Percentiles rank a stretch among this genome's conserved stretches.
phyloP scores from a whole-genome alignment of 768 basidiomycete genomes.

The Rhizopogon rudus region DNA sequence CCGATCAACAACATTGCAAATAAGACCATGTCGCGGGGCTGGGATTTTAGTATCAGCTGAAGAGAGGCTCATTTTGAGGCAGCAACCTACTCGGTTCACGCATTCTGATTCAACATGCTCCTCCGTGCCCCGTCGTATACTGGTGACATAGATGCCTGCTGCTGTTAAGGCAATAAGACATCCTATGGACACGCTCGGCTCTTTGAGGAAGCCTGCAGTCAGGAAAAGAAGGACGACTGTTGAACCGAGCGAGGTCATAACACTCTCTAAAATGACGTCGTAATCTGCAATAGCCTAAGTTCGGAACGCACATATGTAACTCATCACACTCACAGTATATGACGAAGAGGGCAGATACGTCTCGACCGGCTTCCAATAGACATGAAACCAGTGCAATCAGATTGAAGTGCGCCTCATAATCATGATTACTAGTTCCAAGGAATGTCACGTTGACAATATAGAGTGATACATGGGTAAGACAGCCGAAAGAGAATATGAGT shows the following conservation, averaged over 20 bases:
- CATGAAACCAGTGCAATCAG: not conserved
- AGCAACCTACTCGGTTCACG: not conserved
- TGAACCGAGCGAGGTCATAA: conserved; percentile 16
- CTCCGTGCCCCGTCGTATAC: not conserved
- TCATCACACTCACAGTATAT: conserved; percentile 18
- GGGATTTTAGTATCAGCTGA: not conserved
- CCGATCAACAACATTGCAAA: not conserved
- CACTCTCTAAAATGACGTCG: conserved; percentile 22
- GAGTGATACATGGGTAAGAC: conserved; percentile 11
- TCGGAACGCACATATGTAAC: not conserved
- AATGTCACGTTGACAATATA: conserved; percentile 5
- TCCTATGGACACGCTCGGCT: not conserved
- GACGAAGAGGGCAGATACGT: conserved; percentile 13
- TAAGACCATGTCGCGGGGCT: not conserved
- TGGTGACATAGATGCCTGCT: not conserved
- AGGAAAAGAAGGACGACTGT: conserved; percentile 5
- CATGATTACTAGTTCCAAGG: conserved; percentile 1
- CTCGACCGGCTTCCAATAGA: conserved; percentile 15
- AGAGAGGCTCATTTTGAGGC: not conserved
- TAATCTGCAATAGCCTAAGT: conserved; percentile 19
- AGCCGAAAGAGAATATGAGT: conserved; percentile 19
- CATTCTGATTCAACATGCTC: not conserved
- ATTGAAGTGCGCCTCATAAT: not conserved
- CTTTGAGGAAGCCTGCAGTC: not conserved
- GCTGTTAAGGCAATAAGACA: not conserved